Percentiles rank a stretch among this genome's conserved stretches.
Conservation (phyloP, 129 eudicot species). For the Tanacetum coccineum region DNA sequence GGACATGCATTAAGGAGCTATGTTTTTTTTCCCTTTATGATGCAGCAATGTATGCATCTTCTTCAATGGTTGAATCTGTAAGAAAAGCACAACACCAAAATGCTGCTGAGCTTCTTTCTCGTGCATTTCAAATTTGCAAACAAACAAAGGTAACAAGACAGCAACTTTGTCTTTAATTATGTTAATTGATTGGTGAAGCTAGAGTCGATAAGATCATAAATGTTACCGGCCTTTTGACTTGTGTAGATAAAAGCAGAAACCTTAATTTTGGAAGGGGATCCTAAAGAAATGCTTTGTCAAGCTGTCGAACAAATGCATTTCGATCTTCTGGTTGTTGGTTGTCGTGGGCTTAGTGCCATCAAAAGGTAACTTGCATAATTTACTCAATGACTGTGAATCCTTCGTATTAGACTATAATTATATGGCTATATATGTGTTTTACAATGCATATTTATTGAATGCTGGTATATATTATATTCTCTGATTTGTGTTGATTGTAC, state of each 20-base stretch:
- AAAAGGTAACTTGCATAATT: constrained; percentile 37
- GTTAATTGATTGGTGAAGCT: too few species aligned
- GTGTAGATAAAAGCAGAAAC: constrained; percentile 59
- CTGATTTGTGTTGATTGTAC: too few species aligned
- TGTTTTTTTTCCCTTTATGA: neutral
- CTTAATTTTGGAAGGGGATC: constrained; percentile 49
- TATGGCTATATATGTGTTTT: neutral
- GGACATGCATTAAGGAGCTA: too few species aligned
- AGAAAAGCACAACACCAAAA: constrained; percentile 45
- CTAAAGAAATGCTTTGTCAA: constrained; percentile 56
- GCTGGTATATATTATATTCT: too few species aligned
- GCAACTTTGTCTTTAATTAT: too few species aligned
- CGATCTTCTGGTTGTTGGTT: constrained; percentile 59
- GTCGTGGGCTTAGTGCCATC: constrained; percentile 58
- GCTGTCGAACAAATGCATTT: constrained; percentile 48
- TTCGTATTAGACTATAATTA: neutral
- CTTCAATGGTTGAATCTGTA: constrained; percentile 42
- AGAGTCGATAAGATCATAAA: too few species aligned
- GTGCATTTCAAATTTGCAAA: constrained; percentile 46
- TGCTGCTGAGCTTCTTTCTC: constrained; percentile 42
- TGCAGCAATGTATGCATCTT: constrained; percentile 44
- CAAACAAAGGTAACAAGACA: constrained; percentile 26
- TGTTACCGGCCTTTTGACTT: too few species aligned
- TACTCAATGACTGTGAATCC: neutral
- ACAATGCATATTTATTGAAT: too few species aligned